A percentile compares a stretch with the other conserved stretches of the same genome.
Conservation (phyloP, 2,329 filamentous ascomycete genomes). For the Fusarium longipes region DNA sequence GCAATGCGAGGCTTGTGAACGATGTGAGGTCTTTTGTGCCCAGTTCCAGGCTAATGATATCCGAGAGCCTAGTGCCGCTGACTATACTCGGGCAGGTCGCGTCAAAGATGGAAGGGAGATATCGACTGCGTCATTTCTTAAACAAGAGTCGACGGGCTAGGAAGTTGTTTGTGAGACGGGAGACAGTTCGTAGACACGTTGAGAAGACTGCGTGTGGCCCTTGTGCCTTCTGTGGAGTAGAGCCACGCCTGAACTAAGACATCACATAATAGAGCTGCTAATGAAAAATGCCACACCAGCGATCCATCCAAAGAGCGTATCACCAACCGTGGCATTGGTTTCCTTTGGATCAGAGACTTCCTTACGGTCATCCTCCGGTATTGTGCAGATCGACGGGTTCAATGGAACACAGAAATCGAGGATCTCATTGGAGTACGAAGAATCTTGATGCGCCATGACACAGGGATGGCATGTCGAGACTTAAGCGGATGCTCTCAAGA, state of each 20-base stretch:
- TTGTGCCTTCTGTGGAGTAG: background rate
- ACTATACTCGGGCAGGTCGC: background rate
- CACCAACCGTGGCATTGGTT: background rate
- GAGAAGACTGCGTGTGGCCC: background rate
- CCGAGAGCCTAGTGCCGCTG: background rate
- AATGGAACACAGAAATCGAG: background rate
- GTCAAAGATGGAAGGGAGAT: background rate
- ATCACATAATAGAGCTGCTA: background rate
- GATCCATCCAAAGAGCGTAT: background rate
- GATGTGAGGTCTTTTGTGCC: constrained; percentile 20
- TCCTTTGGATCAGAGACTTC: background rate
- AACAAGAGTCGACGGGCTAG: background rate
- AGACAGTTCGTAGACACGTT: background rate
- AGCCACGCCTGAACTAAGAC: background rate
- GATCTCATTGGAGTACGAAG: background rate
- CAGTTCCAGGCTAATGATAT: constrained; percentile 22
- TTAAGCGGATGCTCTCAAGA: background rate
- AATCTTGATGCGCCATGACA: background rate
- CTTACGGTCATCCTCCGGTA: background rate
- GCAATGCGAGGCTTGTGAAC: constrained; percentile 36
- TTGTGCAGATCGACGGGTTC: background rate
- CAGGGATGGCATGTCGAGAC: background rate
- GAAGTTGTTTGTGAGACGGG: background rate
- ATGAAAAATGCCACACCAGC: background rate
- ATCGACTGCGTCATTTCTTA: background rate